These are phyloP conservation scores for Actinidia chinensis DNA, from an alignment of 179 eudicot genomes.

Conservation along the genomic window DNA sequence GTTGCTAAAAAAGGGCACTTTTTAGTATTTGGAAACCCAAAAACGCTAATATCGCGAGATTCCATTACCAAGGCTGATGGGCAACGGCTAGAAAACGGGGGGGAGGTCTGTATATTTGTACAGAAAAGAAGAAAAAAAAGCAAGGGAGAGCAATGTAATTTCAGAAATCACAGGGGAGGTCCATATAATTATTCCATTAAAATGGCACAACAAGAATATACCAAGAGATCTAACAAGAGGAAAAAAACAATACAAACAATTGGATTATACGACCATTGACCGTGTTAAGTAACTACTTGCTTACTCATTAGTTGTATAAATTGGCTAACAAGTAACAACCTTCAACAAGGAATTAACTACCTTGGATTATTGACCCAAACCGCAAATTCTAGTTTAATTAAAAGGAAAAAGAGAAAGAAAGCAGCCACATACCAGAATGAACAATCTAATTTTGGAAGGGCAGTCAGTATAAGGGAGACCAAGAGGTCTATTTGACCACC, in stretches of 20 bases:
- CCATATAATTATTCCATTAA: no score
- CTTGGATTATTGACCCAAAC: conserved; percentile 7
- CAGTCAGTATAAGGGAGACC: conserved; percentile 57
- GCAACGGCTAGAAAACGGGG: no score
- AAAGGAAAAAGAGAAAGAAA: neutral
- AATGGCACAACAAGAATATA: neutral
- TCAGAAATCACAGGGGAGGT: no score
- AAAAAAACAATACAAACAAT: neutral
- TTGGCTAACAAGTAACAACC: neutral
- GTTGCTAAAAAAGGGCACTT: no score
- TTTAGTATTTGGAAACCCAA: no score
- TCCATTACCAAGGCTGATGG: no score
- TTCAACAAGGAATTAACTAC: conserved; percentile 10
- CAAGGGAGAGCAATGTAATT: no score
- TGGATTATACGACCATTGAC: neutral
- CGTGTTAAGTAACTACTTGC: neutral
- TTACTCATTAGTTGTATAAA: neutral
- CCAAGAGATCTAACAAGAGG: neutral
- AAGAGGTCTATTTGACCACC: conserved; percentile 79
- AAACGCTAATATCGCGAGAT: no score
- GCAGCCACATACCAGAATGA: conserved; percentile 55
- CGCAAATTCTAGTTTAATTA: neutral
- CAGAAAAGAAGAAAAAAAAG: no score
- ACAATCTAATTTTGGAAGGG: conserved; percentile 48
- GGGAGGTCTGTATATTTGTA: no score